Evolutionary conservation across 352 stramenopile genomes (phyloP).

Genomic region (Globisporangium paroecandrum): DNA sequence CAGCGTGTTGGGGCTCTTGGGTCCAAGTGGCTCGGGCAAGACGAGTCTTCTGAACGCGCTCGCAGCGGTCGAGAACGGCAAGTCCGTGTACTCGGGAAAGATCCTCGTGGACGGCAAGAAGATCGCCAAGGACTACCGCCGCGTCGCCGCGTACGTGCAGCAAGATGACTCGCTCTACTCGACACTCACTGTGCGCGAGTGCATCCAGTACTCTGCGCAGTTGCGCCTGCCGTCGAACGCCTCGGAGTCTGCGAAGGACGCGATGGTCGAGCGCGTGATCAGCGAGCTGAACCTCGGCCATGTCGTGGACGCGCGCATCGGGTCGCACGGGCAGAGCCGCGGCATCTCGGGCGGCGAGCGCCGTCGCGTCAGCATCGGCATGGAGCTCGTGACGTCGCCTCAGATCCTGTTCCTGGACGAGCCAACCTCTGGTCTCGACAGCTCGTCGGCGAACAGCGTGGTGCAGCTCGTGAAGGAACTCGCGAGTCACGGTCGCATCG

Average conservation of each 20-base stretch:
- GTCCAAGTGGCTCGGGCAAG: slow-evolving; percentile 78
- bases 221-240: slow-evolving; percentile 54
- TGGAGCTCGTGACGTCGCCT: slow-evolving; percentile 90
- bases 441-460: slow-evolving; percentile 86
- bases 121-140: slow-evolving; percentile 57
- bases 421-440: slow-evolving; percentile 91
- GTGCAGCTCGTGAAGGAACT: slow-evolving; percentile 88
- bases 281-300: slow-evolving; percentile 70
- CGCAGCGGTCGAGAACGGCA: slow-evolving; percentile 66
- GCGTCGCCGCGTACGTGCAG: slow-evolving; percentile 83
- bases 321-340: slow-evolving; percentile 45
- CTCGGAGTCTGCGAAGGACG: slow-evolving; percentile 49
- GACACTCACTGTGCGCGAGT: slow-evolving; percentile 83
- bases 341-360: slow-evolving; percentile 93
- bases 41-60: slow-evolving; percentile 81
- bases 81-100: slow-evolving; percentile 44
- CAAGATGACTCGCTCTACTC: slow-evolving; percentile 84
- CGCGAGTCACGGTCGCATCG: slow-evolving; percentile 72
- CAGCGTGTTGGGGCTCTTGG: slow-evolving; percentile 66
- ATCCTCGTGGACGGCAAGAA: slow-evolving; percentile 59
- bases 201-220: slow-evolving; percentile 78
- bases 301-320: slow-evolving; percentile 59
- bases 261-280: slow-evolving; percentile 70
- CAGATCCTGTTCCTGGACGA: slow-evolving; percentile 90
- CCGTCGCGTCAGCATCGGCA: slow-evolving; percentile 91